Evolutionary conservation across 1,139 yeast genomes (phyloP), one percentile per base, ranked within the genome.

Genomic region (Williopsis jadinii): DNA sequence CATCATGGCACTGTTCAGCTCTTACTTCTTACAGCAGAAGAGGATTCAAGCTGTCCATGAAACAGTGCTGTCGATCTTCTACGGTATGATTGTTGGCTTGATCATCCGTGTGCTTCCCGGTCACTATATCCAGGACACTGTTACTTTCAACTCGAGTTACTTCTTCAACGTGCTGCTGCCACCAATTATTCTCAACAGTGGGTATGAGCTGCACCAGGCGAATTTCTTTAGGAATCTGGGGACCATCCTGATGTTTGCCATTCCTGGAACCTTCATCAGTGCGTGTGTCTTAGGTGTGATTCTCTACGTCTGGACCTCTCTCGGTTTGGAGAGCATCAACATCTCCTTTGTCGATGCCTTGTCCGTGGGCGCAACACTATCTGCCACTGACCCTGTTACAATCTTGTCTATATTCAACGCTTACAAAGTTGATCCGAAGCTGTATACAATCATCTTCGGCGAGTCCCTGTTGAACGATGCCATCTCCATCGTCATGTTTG

Each of bases 381-480:
- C 96, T 0, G 99, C 99, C 19, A 94, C 99, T 1, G 99, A 94
- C 61, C 99, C 99, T 0, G 97, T 94, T 30, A 94, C 99, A 1
- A 92, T 94, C 57, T 68, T 94, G 53, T 88, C 97, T 11, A 94
- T 94, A 46, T 94, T 94, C 71, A 92, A 92, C 58, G 95, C 97
- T 12, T 92, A 94, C 66, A 88, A 90, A 61, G 99, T 94, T 30
- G 99, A 94, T 61, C 98, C 98, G 10, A 92, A 92, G 62, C 70
- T 94, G 38, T 94, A 94, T 66, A 92, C 98, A 19, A 88, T 94
- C 50, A 92, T 94, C 46, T 92, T 94, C 61, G 99, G 99, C 36
- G 99, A 94, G 63, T 85, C 96, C 5, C 69, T 94, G 49, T 68
- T 94, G 44, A 94, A 94, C 60, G 99, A 94, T 66, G 98, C 99